A percentile compares a stretch with the other conserved stretches of the same genome.
These are phyloP conservation scores for Carpinus fangiana DNA, from an alignment of 306 rosid genomes.

Conservation along the genomic window DNA sequence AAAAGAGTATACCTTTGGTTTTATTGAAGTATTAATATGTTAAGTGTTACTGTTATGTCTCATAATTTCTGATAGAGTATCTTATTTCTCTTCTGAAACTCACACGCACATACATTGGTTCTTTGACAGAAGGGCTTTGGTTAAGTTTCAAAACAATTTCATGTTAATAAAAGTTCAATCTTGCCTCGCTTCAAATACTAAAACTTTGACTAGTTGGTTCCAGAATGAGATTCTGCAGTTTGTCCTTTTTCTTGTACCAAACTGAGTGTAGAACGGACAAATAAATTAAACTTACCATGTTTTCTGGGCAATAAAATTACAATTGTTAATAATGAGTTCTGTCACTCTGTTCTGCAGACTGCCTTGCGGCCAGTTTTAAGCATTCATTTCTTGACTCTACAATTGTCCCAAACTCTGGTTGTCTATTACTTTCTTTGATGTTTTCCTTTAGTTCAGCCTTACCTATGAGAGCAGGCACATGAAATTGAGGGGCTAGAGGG, in stretches of 20 bases:
- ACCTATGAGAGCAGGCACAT: background rate
- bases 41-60: background rate
- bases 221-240: constrained; percentile 16
- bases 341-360: constrained; percentile 9
- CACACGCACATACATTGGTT: background rate
- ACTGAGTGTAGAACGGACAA: constrained; percentile 1
- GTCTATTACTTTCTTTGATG: constrained; percentile 2
- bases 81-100: background rate
- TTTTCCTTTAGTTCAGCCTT: constrained; percentile 10
- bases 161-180: background rate
- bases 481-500: constrained; percentile 12
- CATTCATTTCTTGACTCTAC: constrained; percentile 1
- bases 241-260: background rate
- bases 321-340: constrained; percentile 9
- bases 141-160: background rate
- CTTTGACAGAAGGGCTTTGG: background rate
- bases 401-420: constrained; percentile 1
- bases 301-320: constrained; percentile 3
- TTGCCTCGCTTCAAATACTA: constrained; percentile 11
- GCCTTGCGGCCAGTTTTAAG: background rate
- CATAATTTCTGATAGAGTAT: background rate
- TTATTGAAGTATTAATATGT: background rate
- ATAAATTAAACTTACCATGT: background rate
- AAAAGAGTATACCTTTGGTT: background rate
- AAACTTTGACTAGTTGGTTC: constrained; percentile 17